Evolutionary conservation across 306 rosid species (phyloP).

Genomic region (Cucumis cinereus): DNA sequence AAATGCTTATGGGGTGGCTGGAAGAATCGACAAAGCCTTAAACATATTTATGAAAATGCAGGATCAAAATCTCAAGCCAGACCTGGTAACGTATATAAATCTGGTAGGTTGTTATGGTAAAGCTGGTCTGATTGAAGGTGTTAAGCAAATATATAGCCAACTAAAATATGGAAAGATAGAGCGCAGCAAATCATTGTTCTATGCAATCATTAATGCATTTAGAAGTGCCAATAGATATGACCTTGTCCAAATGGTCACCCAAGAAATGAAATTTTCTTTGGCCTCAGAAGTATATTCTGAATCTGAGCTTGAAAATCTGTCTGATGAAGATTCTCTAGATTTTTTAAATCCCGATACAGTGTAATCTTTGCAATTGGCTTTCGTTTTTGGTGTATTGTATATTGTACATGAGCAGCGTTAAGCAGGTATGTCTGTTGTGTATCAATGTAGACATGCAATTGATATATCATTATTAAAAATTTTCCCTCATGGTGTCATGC

Average conservation of each 20-base stretch:
- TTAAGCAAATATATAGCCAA: conserved; percentile 56
- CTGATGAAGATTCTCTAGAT: conserved; percentile 14
- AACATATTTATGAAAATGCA: conserved; percentile 70
- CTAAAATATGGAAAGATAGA: conserved; percentile 50
- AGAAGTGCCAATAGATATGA: conserved; percentile 44
- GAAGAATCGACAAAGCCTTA: conserved; percentile 51
- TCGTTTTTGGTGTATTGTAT: not conserved
- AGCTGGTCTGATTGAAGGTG: conserved; percentile 80
- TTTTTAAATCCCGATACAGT: not conserved
- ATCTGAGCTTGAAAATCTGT: conserved; percentile 20
- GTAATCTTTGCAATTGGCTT: not conserved
- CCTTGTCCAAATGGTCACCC: conserved; percentile 45
- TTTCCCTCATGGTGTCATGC: too few relatives aligned
- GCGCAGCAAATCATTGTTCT: conserved; percentile 45
- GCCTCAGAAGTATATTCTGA: conserved; percentile 16
- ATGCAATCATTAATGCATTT: conserved; percentile 57
- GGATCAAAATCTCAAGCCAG: conserved; percentile 50
- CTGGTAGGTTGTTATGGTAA: conserved; percentile 66
- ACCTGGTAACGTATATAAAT: conserved; percentile 52
- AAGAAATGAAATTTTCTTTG: conserved; percentile 36
- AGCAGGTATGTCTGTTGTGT: not conserved
- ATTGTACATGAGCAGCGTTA: not conserved
- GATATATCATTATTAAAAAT: too few relatives aligned
- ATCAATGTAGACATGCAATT: not conserved
- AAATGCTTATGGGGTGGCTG: conserved; percentile 54